phyloP scores from a whole-genome alignment of 352 stramenopile genomes.

The Phytopythium oedochilum region DNA sequence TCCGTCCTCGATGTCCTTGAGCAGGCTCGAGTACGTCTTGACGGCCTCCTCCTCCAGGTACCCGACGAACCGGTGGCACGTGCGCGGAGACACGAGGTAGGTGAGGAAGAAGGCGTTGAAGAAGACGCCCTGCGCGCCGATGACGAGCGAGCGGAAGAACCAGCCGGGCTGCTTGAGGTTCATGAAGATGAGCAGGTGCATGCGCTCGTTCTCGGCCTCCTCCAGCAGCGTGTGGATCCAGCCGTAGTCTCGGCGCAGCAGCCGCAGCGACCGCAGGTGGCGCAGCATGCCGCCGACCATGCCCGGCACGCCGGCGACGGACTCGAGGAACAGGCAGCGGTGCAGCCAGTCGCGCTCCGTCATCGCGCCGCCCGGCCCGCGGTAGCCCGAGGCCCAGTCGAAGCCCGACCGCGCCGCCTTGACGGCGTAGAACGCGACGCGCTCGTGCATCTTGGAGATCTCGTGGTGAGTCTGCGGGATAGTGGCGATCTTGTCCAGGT shows the following conservation, averaged over 20 bases:
- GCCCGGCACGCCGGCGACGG: slow-evolving; percentile 59
- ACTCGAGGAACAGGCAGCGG: slow-evolving; percentile 76
- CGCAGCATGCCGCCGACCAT: slow-evolving; percentile 68
- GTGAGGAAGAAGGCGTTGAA: slow-evolving; percentile 79
- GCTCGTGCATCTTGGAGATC: slow-evolving; percentile 28
- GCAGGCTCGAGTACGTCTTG: slow-evolving; percentile 89
- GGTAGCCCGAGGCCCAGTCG: slow-evolving; percentile 44
- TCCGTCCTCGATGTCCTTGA: slow-evolving; percentile 84
- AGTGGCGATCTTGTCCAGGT: slow-evolving; percentile 23
- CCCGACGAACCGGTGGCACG: slow-evolving; percentile 90
- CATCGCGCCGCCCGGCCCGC: slow-evolving; percentile 44
- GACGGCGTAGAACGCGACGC: slow-evolving; percentile 29
- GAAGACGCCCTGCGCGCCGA: slow-evolving; percentile 83
- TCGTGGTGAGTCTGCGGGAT: slow-evolving; percentile 33
- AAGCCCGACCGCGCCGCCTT: slow-evolving; percentile 40
- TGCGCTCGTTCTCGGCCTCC: slow-evolving; percentile 92
- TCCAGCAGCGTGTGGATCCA: slow-evolving; percentile 90
- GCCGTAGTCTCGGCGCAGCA: slow-evolving; percentile 78
- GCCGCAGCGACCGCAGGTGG: slow-evolving; percentile 77
- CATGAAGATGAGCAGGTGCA: slow-evolving; percentile 91
- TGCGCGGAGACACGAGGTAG: slow-evolving; percentile 86
- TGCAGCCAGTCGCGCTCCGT: slow-evolving; percentile 57
- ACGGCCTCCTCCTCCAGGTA: slow-evolving; percentile 93
- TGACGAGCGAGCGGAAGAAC: slow-evolving; percentile 66
- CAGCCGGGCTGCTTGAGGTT: slow-evolving; percentile 80